These are phyloP conservation scores for Aspergillus eucalypticola DNA, from an alignment of 2,329 filamentous ascomycete genomes.

Conservation along the genomic window DNA sequence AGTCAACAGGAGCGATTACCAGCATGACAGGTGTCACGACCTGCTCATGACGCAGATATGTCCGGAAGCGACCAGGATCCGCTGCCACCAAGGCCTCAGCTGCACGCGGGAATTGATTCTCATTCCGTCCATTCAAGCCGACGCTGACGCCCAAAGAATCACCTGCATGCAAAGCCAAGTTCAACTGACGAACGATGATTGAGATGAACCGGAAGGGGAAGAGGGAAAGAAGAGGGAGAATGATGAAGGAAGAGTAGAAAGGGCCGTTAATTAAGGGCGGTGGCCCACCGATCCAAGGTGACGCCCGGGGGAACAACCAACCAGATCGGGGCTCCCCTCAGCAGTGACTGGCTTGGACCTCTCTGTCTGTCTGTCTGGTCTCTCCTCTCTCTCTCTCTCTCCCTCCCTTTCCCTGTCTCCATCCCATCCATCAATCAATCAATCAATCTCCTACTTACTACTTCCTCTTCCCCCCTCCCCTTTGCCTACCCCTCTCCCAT, in stretches of 20 bases:
- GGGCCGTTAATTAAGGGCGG: not conserved
- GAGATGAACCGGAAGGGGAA: not conserved
- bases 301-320: conserved; percentile 10
- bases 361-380: not conserved
- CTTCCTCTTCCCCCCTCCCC: no score
- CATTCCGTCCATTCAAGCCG: not conserved
- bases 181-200: not conserved
- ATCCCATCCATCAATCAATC: no score
- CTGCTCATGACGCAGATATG: not conserved
- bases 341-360: not conserved
- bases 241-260: not conserved
- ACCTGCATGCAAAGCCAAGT: not conserved
- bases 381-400: no score
- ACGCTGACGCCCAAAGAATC: not conserved
- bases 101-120: not conserved
- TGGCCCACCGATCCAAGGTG: not conserved
- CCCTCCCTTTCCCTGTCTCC: no score
- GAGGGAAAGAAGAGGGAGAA: not conserved
- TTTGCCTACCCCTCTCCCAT: no score
- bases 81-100: not conserved
- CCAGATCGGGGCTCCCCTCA: conserved; percentile 13
- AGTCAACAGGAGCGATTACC: not conserved
- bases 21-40: not conserved
- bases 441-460: not conserved
- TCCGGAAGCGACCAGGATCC: not conserved